Evolutionary conservation across 768 basidiomycete genomes (phyloP).

Genomic region (Mycena capillaripes): DNA sequence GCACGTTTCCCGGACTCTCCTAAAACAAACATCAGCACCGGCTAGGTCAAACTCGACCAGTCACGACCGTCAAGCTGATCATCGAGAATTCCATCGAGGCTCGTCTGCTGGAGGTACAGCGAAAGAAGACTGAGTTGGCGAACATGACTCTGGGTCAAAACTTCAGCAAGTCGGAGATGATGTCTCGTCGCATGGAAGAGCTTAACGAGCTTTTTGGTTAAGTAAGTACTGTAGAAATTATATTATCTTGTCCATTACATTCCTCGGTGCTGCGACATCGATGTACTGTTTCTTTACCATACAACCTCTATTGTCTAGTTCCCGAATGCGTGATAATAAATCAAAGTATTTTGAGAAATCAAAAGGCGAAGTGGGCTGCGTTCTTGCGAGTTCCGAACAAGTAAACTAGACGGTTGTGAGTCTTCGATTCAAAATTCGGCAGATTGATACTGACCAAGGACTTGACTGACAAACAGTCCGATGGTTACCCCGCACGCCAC

Average conservation of each 20-base stretch:
- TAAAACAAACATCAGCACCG: slow-evolving; percentile 76
- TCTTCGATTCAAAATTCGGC: not conserved
- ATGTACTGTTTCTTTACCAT: slow-evolving; percentile 37
- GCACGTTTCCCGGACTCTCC: slow-evolving; percentile 9
- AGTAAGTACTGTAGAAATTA: slow-evolving; percentile 45
- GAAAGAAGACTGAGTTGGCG: slow-evolving; percentile 94
- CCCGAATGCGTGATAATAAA: slow-evolving; percentile 24
- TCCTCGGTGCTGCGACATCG: slow-evolving; percentile 23
- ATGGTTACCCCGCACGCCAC: slow-evolving; percentile 86
- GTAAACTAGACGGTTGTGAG: slow-evolving; percentile 62
- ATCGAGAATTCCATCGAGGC: slow-evolving; percentile 96
- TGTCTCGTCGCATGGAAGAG: slow-evolving; percentile 91
- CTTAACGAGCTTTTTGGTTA: slow-evolving; percentile 80
- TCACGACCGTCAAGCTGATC: slow-evolving; percentile 93
- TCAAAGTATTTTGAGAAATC: not conserved
- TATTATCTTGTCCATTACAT: slow-evolving; percentile 43
- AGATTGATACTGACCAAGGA: slow-evolving; percentile 58
- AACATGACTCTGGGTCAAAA: slow-evolving; percentile 93
- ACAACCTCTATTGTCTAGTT: slow-evolving; percentile 23
- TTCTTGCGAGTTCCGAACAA: slow-evolving; percentile 81
- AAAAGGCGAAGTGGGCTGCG: slow-evolving; percentile 83
- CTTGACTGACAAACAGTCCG: slow-evolving; percentile 86
- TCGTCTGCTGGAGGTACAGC: slow-evolving; percentile 92
- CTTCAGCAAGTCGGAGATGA: slow-evolving; percentile 89
- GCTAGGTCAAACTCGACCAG: slow-evolving; percentile 92